Base-by-base conservation (phyloP, 169 alveolate species). In the Eimeria sp. region DNA sequence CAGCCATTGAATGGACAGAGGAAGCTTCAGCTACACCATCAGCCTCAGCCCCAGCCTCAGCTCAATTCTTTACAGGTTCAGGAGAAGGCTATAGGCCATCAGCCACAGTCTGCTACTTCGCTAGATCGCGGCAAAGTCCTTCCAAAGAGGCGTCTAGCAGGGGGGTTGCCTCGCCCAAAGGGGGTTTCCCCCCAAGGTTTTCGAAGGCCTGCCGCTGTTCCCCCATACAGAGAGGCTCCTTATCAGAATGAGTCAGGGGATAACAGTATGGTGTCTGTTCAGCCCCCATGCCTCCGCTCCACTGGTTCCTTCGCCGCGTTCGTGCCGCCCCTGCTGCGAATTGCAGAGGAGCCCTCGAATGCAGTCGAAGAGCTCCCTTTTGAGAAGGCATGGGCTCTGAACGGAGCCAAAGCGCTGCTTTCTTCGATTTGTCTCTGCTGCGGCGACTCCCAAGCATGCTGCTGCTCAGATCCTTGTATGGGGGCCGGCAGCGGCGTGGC, bases 121-220 rank as follows among this genome's bases (percentile, higher is more conserved):
- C 16, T 11, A 18, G 77, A 13, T n/a, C 58, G 58, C 10, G 60
- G 14, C 23, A 60, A 37, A 37, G 77, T 18, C 33, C 82, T 49
- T 23, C 83, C 52, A n/a, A 87, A 66, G 83, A 64, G 94, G 30
- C 94, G 94, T 23, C 83, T 87, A 2, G 83, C 94, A 25, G 94
- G 94, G 62, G 94, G 94, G 0, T 62, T 87, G n/a, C 76, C 58
- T 43, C 94, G 94, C 11, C 94, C 83, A 14, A 66, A 52, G 43
- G 94, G 94, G n/a, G 30, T 66, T 27, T 49, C 83, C 33, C 83
- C 66, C 18, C 80, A 49, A 10, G 80, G 68, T 9, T 76, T 52
- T 49, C 43, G 56, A 6, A 64, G 76, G 78, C 94, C 56, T 4
- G 64, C 80, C 25, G 71, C 62, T 11, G 82, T 37, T 18, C 68